Conservation (phyloP, 73 alveolate genomes). For the Tetrahymena borealis region DNA sequence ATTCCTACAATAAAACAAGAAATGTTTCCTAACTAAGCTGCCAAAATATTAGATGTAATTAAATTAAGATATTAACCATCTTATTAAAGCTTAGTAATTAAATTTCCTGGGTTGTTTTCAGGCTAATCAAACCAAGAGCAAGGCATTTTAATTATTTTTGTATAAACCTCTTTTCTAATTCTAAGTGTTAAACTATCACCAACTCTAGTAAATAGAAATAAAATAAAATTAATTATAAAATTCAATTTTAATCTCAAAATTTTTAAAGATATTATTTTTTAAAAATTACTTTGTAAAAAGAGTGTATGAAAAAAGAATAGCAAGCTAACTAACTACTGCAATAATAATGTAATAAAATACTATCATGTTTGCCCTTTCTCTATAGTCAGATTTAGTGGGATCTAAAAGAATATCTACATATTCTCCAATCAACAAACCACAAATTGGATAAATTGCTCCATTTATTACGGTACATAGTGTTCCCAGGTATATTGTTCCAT, state of each 20-base stretch:
- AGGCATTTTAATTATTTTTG: constrained; percentile 52
- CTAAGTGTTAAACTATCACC: constrained; percentile 57
- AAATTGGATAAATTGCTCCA: constrained; percentile 43
- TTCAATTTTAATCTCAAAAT: too few species aligned
- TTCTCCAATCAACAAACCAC: constrained; percentile 33
- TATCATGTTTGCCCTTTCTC: neutral
- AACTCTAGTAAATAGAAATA: constrained; percentile 44
- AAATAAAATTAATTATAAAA: neutral
- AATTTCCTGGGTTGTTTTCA: constrained; percentile 65
- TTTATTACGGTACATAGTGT: neutral
- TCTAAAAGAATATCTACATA: neutral
- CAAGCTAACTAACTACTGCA: neutral
- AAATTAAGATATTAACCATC: neutral
- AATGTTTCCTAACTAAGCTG: neutral
- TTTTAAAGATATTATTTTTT: neutral
- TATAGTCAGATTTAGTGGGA: neutral
- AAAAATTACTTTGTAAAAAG: neutral
- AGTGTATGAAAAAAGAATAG: neutral
- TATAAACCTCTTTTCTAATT: constrained; percentile 48
- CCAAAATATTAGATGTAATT: neutral
- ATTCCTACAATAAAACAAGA: constrained; percentile 48
- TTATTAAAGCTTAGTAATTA: constrained; percentile 45
- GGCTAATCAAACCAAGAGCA: constrained; percentile 65
- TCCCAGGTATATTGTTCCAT: constrained; percentile 12
- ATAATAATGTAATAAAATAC: neutral